phyloP scores from a whole-genome alignment of 2,329 filamentous ascomycete genomes.

The Xylaria sp. region DNA sequence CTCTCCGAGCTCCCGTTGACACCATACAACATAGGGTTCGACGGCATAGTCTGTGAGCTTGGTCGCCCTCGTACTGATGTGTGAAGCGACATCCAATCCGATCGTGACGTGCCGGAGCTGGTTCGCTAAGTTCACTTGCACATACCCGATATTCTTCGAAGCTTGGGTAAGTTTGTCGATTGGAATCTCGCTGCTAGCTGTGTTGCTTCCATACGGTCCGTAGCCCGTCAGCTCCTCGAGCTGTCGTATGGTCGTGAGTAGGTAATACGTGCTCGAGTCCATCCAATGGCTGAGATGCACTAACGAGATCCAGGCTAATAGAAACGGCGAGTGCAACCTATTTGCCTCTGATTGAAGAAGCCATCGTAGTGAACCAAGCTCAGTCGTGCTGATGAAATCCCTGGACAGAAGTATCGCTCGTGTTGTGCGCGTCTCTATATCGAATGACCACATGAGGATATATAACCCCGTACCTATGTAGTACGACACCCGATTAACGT shows the following conservation, averaged over 20 bases:
- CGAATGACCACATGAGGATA: slow-evolving; percentile 34
- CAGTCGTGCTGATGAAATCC: slow-evolving; percentile 21
- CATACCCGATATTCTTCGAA: slow-evolving; percentile 27
- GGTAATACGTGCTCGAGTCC: slow-evolving; percentile 33
- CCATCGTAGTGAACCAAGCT: slow-evolving; percentile 16
- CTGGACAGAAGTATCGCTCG: slow-evolving; percentile 24
- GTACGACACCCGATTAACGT: slow-evolving; percentile 24
- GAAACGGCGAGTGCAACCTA: slow-evolving; percentile 26
- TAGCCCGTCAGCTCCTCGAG: slow-evolving; percentile 30
- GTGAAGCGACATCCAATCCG: slow-evolving; percentile 18
- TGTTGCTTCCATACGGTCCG: slow-evolving; percentile 24
- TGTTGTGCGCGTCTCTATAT: slow-evolving; percentile 24
- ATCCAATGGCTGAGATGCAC: slow-evolving; percentile 32
- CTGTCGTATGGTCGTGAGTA: slow-evolving; percentile 27
- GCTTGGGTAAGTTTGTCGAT: slow-evolving; percentile 26
- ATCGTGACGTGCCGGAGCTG: slow-evolving; percentile 30
- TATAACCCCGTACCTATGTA: slow-evolving; percentile 33
- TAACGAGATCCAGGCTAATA: slow-evolving; percentile 29
- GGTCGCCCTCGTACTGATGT: slow-evolving; percentile 11
- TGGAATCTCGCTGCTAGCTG: not conserved
- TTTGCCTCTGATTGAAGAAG: slow-evolving; percentile 21
- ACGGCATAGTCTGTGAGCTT: slow-evolving; percentile 25
- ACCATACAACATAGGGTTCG: slow-evolving; percentile 3
- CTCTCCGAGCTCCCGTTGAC: slow-evolving; percentile 18
- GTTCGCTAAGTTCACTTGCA: slow-evolving; percentile 32